phyloP scores from a whole-genome alignment of 2,329 filamentous ascomycete genomes.

The Saccharata proteae region DNA sequence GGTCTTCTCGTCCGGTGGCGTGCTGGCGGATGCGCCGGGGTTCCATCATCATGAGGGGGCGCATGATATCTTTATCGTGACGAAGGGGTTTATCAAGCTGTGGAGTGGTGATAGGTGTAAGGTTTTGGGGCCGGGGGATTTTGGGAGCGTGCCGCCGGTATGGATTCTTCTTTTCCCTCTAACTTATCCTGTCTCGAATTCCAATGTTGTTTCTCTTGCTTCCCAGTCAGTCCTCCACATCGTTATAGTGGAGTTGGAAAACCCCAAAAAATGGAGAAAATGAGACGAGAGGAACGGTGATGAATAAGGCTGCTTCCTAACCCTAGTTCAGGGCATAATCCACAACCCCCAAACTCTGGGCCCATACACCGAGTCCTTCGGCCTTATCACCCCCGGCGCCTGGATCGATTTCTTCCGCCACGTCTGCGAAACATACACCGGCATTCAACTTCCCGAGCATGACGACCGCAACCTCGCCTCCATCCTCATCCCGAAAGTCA shows the following conservation, averaged over 20 bases:
- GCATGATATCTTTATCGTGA: slow-evolving; percentile 42
- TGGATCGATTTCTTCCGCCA: slow-evolving; percentile 52
- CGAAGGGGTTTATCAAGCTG: slow-evolving; percentile 43
- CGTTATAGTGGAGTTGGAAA: too few species aligned
- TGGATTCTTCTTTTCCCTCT: too few species aligned
- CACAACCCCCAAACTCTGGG: slow-evolving; percentile 46
- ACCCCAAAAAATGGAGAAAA: too few species aligned
- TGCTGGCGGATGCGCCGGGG: slow-evolving; percentile 31
- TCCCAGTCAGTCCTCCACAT: too few species aligned
- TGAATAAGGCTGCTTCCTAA: too few species aligned
- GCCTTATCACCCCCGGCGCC: slow-evolving; percentile 44
- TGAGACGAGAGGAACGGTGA: slow-evolving; percentile 5
- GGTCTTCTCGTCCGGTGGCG: slow-evolving; percentile 36
- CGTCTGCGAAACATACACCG: slow-evolving; percentile 40
- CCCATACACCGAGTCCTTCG: slow-evolving; percentile 42
- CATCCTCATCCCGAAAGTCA: slow-evolving; percentile 42
- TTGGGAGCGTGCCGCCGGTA: slow-evolving; percentile 46
- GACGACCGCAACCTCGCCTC: slow-evolving; percentile 41
- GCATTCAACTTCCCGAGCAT: slow-evolving; percentile 37
- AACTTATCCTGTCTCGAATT: too few species aligned
- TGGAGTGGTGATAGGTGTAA: slow-evolving; percentile 47
- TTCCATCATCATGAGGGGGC: slow-evolving; percentile 44
- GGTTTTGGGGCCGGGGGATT: slow-evolving; percentile 43
- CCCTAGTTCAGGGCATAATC: slow-evolving; percentile 31
- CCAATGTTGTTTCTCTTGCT: too few species aligned